Base-by-base conservation (phyloP, 768 basidiomycete genomes). In the Phanerochaete sordida region DNA sequence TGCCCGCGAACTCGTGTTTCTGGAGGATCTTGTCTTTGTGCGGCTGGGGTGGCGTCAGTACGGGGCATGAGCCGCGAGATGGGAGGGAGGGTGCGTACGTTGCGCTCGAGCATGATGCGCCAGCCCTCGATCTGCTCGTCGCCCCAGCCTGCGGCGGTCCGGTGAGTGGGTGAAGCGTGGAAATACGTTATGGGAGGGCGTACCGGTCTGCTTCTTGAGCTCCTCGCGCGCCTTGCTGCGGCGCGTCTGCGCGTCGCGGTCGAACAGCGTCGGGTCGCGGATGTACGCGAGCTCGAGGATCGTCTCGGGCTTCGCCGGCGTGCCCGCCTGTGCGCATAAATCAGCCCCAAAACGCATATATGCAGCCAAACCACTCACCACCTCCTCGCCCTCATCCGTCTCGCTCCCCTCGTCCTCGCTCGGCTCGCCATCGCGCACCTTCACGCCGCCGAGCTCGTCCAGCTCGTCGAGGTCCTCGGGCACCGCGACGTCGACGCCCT, bases 71-170 rank as follows among this genome's bases (percentile, higher is more conserved):
- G 33, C 12, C 2, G 48, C 2, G 11, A 43, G 50, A 57, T 1
- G 30, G 7, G 33, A 56, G 57, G 1, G 63, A 24, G 1, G 1
- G 27, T 1, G 77, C 90, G 62, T 67, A 96, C 95, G 67, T 95
- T 88, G 65, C 88, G 76, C 59, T 98, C 95, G 59, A 97, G 72
- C 88, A 96, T 93, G 57, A 91, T 86, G 58, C 75, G 82, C 94
- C 94, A 97, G 0, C 94, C 95, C 72, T 97, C 94, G 27, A 97
- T 86, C 68, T 96, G 94, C 65, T 89, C 89, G 67, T 97, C 86
- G 11, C 70, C 76, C 86, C 88, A 90, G 12, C 88, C 88, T 88
- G 56, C 27, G 7, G 11, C 5, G 37, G 28, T 39, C 57, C 21
- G 28, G 59, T 54, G 28, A 46, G 55, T 43, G 43, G 19, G 16